These are phyloP conservation scores for Hortiboletus campestris DNA, from an alignment of 768 basidiomycete species.

Conservation along the genomic window DNA sequence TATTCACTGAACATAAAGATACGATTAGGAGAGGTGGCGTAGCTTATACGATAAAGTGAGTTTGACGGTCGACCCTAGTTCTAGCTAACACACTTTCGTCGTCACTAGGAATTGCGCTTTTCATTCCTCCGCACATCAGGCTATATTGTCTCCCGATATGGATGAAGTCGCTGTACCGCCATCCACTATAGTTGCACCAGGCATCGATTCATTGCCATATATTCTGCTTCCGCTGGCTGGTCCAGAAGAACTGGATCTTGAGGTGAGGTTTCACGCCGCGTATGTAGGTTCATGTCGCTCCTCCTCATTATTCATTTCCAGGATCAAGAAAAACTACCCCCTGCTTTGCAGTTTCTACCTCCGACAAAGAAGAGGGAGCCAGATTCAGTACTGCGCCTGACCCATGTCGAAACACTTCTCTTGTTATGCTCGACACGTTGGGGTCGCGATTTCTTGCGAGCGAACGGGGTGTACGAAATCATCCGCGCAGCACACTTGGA, in stretches of 20 bases:
- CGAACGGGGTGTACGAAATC: conserved; percentile 84
- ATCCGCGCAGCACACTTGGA: conserved; percentile 72
- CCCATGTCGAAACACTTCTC: conserved; percentile 85
- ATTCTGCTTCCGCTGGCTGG: conserved; percentile 90
- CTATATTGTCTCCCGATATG: conserved; percentile 66
- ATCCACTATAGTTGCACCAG: conserved; percentile 57
- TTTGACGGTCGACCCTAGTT: conserved; percentile 1
- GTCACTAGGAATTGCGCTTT: conserved; percentile 73
- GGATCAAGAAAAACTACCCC: conserved; percentile 87
- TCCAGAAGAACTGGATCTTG: conserved; percentile 91
- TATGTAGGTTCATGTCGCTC: background rate
- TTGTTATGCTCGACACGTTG: conserved; percentile 86
- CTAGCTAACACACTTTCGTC: conserved; percentile 8
- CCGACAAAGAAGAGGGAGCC: conserved; percentile 79
- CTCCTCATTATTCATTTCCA: conserved; percentile 30
- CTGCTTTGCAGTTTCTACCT: conserved; percentile 84
- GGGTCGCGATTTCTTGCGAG: conserved; percentile 79
- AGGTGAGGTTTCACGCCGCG: conserved; percentile 45
- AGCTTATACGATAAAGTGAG: conserved; percentile 82
- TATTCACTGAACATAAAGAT: conserved; percentile 89
- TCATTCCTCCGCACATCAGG: conserved; percentile 62
- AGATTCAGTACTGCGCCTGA: conserved; percentile 73
- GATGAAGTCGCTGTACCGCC: conserved; percentile 55
- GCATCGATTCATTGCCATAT: conserved; percentile 81
- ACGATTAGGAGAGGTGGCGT: conserved; percentile 86